These are phyloP conservation scores for Talaromyces thailandensis DNA, from an alignment of 495 filamentous ascomycete genomes.

Conservation along the genomic window DNA sequence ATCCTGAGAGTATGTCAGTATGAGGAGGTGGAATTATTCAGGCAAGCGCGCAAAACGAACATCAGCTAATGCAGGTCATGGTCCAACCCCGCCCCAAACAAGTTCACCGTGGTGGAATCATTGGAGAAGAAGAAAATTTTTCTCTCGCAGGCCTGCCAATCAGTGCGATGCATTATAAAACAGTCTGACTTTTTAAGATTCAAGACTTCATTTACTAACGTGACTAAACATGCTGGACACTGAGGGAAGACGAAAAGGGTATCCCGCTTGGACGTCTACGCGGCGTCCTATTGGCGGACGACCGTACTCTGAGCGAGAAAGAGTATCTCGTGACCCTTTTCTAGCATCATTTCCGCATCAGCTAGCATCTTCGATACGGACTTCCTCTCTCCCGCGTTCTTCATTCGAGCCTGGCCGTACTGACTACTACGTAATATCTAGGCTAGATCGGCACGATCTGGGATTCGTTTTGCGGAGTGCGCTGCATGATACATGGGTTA, in stretches of 20 bases:
- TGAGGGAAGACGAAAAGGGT: background rate
- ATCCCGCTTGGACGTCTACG: background rate
- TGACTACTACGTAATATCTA: background rate
- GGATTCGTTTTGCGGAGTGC: background rate
- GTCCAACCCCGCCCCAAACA: slow-evolving; percentile 1
- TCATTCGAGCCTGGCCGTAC: background rate
- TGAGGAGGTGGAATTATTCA: background rate
- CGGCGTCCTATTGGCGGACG: background rate
- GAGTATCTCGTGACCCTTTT: background rate
- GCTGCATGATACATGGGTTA: background rate
- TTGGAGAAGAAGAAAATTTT: background rate
- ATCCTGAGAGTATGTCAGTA: background rate
- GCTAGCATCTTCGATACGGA: background rate
- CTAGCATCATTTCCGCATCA: background rate
- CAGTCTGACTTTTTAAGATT: background rate
- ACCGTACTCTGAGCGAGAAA: background rate
- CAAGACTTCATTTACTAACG: background rate
- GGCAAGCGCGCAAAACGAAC: slow-evolving; percentile 1
- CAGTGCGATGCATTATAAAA: background rate
- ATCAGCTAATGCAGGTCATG: slow-evolving; percentile 2
- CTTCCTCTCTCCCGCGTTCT: background rate
- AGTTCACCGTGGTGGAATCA: slow-evolving; percentile 2
- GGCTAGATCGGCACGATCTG: background rate
- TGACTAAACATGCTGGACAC: background rate
- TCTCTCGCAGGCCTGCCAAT: background rate